A percentile compares a stretch with the other conserved stretches of the same genome.
phyloP scores from a whole-genome alignment of 768 basidiomycete genomes.

The Pleurotus platypus region DNA sequence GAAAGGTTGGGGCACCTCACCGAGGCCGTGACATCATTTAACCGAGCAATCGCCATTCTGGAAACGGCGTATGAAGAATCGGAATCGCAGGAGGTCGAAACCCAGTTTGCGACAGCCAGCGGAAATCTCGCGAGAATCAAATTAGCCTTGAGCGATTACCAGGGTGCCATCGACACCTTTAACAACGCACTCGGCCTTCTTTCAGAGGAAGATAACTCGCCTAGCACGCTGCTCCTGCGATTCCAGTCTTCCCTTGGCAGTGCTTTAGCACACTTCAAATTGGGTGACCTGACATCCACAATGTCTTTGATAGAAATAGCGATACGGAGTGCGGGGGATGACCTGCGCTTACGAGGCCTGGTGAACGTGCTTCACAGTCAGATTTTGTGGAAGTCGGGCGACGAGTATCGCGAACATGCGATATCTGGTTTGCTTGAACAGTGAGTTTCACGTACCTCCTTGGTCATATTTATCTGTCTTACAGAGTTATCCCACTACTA shows the following conservation, averaged over 20 bases:
- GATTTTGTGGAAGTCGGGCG: conserved; percentile 78
- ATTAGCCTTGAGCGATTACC: conserved; percentile 56
- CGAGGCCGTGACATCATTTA: conserved; percentile 53
- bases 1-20: conserved; percentile 76
- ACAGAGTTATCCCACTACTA: not conserved
- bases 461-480: not conserved
- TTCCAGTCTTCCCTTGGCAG: conserved; percentile 67
- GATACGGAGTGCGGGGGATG: conserved; percentile 48
- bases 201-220: conserved; percentile 38
- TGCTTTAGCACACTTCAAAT: conserved; percentile 69
- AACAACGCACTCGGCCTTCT: conserved; percentile 72
- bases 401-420: conserved; percentile 73
- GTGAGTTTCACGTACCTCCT: conserved; percentile 36
- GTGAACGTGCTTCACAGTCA: conserved; percentile 79
- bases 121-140: conserved; percentile 76
- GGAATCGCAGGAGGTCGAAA: conserved; percentile 77
- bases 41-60: conserved; percentile 65
- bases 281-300: conserved; percentile 59
- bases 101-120: conserved; percentile 78
- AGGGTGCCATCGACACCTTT: conserved; percentile 64
- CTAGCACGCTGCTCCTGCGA: conserved; percentile 38
- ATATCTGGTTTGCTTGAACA: conserved; percentile 79
- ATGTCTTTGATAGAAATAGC: conserved; percentile 67
- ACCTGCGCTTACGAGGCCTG: conserved; percentile 55
- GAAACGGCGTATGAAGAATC: conserved; percentile 86